Evolutionary conservation across 2,329 filamentous ascomycete genomes (phyloP), one percentile per base, ranked within the genome.

Genomic region (Diaporthe sp.): DNA sequence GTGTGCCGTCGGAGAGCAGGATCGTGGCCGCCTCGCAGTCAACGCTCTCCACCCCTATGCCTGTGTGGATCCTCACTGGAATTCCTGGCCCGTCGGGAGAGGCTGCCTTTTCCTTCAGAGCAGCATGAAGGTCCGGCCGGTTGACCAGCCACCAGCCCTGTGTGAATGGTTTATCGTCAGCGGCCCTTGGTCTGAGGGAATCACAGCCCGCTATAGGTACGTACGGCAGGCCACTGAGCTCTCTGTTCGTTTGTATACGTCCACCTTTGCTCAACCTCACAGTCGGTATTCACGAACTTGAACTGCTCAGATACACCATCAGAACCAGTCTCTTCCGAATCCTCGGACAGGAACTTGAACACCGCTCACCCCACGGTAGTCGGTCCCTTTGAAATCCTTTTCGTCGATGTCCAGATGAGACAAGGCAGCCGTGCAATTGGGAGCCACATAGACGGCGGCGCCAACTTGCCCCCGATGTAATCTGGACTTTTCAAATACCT

Each of bases 401-500:
- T 44, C 61, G 22, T 76, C 15, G 3, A 76, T 13, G n/a, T 34
- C 75, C 37, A 76, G 31, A 37, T 72, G 75, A 15, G 61, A 34
- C 53, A 76, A 22, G 2, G 73, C 73, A 22, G 44, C 75, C 12
- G 75, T 76, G 73, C 75, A 76, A 46, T 76, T 76, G 9, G 75
- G 75, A 8, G 75, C 75, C n/a, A 74, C 49, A 15, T 70, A 75
- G 28, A 76, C 55, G 2, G 75, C 75, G 19, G 74, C 74, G 13
- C 75, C 73, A 22, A 72, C 34, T 37, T 75, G 60, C 0, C 60
- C 75, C 10, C 51, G 58, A 28, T 72, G 60, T 39, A 72, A 46
- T 19, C 37, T 70, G 5, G 75, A 75, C 46, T 76, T 75, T 34
- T 76, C 75, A 28, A 76, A 75, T 53, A 76, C 28, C 75, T 76